These are phyloP conservation scores for Populus davidiana DNA, from an alignment of 345 rosid genomes.

Conservation along the genomic window DNA sequence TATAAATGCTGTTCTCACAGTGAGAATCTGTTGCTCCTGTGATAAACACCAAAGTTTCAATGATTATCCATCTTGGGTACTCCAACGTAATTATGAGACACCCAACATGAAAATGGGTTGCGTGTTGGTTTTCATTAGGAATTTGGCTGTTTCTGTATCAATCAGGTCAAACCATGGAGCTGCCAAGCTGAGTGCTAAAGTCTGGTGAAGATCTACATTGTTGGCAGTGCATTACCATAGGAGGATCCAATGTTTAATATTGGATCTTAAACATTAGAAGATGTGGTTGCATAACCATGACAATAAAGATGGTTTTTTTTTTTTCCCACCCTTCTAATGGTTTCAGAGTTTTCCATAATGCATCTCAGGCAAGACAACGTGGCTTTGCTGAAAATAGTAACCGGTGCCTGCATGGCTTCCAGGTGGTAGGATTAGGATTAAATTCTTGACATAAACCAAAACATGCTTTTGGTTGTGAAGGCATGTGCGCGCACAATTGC, in stretches of 20 bases:
- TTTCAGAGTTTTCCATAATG: background rate
- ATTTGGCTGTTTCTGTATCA: slow-evolving; percentile 1
- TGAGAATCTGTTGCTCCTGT: background rate
- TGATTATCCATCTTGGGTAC: background rate
- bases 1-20: background rate
- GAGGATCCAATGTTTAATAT: background rate
- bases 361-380: background rate
- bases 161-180: slow-evolving; percentile 14
- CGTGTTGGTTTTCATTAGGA: background rate
- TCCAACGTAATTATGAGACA: background rate
- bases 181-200: background rate
- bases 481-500: background rate
- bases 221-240: background rate
- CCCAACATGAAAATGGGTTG: background rate
- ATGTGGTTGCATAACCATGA: background rate
- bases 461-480: background rate
- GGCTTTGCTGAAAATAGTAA: background rate
- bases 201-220: background rate
- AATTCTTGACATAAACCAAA: background rate
- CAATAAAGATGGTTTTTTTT: background rate
- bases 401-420: background rate
- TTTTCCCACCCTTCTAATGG: background rate
- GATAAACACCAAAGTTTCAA: background rate
- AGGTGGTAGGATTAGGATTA: background rate
- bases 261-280: background rate